Conservation (phyloP, 306 rosid genomes). For the Dalbergia oliveri region DNA sequence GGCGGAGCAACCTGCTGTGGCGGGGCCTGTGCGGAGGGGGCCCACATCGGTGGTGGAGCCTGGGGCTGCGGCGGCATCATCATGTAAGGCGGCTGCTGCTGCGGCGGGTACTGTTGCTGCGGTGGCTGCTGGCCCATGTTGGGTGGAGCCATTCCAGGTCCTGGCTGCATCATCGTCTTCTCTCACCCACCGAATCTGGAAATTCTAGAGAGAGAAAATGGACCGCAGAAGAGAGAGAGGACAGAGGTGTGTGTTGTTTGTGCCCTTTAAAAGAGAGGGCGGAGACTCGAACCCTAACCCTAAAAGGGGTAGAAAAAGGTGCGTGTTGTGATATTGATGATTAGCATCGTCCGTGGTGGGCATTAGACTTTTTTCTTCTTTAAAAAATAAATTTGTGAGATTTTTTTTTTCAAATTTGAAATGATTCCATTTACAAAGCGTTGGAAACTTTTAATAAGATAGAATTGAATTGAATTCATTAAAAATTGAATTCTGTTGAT, state of each 20-base stretch:
- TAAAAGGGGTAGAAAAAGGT: constrained; percentile 29
- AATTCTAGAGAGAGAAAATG: constrained; percentile 30
- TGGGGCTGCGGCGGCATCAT: constrained; percentile 83
- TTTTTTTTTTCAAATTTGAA: too few relatives aligned
- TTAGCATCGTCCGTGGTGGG: neutral
- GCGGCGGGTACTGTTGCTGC: constrained; percentile 61
- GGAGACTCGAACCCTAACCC: constrained; percentile 69
- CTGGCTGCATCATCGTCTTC: constrained; percentile 77
- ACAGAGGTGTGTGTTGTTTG: neutral
- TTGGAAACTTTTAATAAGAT: too few relatives aligned
- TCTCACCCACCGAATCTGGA: constrained; percentile 44
- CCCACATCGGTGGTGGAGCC: constrained; percentile 67
- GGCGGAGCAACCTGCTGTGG: constrained; percentile 47
- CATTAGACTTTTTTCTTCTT: constrained; percentile 19
- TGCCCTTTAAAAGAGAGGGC: neutral
- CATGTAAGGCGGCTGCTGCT: constrained; percentile 67
- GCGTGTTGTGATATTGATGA: neutral
- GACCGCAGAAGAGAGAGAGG: constrained; percentile 22
- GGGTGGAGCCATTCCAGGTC: constrained; percentile 71
- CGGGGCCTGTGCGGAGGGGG: constrained; percentile 54
- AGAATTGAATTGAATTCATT: too few relatives aligned
- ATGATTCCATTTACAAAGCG: too few relatives aligned
- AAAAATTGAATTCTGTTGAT: too few relatives aligned
- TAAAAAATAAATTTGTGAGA: too few relatives aligned
- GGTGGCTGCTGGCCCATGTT: constrained; percentile 65